A percentile compares a stretch with the other conserved stretches of the same genome.
Evolutionary conservation across 2,329 filamentous ascomycete genomes (phyloP).

Genomic region (Diplodia seriata): DNA sequence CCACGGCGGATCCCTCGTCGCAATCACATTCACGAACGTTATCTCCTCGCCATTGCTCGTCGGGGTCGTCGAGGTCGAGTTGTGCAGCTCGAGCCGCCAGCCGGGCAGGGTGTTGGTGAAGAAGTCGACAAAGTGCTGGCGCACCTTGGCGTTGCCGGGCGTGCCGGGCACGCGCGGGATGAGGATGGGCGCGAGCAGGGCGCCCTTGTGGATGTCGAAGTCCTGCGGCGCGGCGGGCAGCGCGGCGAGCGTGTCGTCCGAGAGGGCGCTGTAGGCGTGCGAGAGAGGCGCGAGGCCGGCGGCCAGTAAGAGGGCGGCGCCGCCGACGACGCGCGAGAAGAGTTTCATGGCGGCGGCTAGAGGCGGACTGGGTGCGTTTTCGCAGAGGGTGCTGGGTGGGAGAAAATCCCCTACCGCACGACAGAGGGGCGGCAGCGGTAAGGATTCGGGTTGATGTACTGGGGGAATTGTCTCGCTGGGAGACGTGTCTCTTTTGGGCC

Average conservation of each 20-base stretch:
- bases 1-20: slow-evolving; percentile 88
- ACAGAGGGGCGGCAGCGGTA: neutral
- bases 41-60: slow-evolving; percentile 72
- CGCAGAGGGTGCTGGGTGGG: neutral
- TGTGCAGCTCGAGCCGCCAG: slow-evolving; percentile 85
- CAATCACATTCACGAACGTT: slow-evolving; percentile 86
- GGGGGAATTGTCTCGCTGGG: neutral
- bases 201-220: slow-evolving; percentile 79
- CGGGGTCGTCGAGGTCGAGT: slow-evolving; percentile 86
- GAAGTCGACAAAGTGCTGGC: slow-evolving; percentile 84
- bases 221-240: slow-evolving; percentile 69
- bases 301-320: slow-evolving; percentile 33
- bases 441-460: neutral
- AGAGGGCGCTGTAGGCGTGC: slow-evolving; percentile 64
- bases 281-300: slow-evolving; percentile 40
- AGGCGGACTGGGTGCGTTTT: neutral
- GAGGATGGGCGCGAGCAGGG: slow-evolving; percentile 84
- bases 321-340: slow-evolving; percentile 1
- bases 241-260: slow-evolving; percentile 73
- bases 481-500: slow-evolving; percentile 18
- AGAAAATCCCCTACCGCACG: slow-evolving; percentile 1
- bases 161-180: slow-evolving; percentile 89
- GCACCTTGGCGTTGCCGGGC: slow-evolving; percentile 72
- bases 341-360: slow-evolving; percentile 22
- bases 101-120: slow-evolving; percentile 75